Evolutionary conservation across 2,329 filamentous ascomycete genomes (phyloP).

Genomic region (Orbilia javanica): DNA sequence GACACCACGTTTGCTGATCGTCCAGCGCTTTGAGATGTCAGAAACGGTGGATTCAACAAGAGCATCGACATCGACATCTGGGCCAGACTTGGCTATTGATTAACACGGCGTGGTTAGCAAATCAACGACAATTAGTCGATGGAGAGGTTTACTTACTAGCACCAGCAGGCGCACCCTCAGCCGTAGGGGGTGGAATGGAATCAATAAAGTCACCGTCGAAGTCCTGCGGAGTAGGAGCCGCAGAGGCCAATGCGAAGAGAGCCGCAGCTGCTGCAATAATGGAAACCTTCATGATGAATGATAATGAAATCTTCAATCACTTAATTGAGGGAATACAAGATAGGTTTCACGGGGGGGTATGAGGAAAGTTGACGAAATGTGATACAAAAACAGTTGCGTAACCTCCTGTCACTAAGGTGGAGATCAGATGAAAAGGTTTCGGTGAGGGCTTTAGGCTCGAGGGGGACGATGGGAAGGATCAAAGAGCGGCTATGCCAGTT

Average conservation of each 20-base stretch:
- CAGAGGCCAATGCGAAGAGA: constrained; percentile 9
- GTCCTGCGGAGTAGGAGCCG: constrained; percentile 5
- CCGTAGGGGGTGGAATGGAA: constrained; percentile 2
- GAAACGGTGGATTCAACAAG: constrained; percentile 1
- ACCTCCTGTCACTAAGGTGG: background rate
- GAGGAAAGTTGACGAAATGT: background rate
- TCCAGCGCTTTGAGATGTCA: constrained; percentile 2
- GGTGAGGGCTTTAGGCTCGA: background rate
- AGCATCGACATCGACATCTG: constrained; percentile 24
- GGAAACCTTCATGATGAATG: constrained; percentile 29
- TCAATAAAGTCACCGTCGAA: constrained; percentile 2
- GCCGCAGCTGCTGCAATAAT: constrained; percentile 3
- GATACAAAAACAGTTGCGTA: background rate
- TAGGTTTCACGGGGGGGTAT: background rate
- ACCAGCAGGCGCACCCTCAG: constrained; percentile 4
- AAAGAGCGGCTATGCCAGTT: constrained; percentile 8
- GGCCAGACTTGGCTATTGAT: constrained; percentile 11
- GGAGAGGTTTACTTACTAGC: background rate
- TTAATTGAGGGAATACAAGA: background rate
- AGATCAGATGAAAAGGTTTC: constrained; percentile 13
- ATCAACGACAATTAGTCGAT: too few species aligned
- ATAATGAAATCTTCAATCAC: constrained; percentile 21
- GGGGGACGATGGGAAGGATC: constrained; percentile 6
- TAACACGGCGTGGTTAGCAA: constrained; percentile 8
- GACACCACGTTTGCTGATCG: constrained; percentile 12